Evolutionary conservation across 225 moss, liverwort and hornwort species (phyloP).

Genomic region (Sphagnum contortum): DNA sequence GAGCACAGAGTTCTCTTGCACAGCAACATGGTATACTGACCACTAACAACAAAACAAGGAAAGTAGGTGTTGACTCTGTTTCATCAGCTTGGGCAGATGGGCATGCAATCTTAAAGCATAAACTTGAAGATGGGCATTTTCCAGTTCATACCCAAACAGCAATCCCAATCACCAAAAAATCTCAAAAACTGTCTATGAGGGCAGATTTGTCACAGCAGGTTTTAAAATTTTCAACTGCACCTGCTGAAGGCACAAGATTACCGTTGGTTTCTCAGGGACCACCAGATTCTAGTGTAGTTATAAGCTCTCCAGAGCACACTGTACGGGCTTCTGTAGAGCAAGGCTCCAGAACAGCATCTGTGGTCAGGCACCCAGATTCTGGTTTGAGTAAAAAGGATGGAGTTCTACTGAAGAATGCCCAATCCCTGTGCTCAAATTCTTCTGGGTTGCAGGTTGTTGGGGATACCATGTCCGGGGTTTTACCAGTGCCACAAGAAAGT

Average conservation of each 20-base stretch:
- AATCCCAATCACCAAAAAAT: background rate
- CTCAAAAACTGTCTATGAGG: too few relatives aligned
- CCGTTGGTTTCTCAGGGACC: too few relatives aligned
- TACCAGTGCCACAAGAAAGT: constrained; percentile 1
- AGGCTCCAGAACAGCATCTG: background rate
- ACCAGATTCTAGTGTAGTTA: constrained; percentile 3
- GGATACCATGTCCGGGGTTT: constrained; percentile 4
- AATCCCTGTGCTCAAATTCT: background rate
- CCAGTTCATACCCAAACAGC: too few relatives aligned
- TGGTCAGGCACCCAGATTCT: background rate
- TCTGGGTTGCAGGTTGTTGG: constrained; percentile 6
- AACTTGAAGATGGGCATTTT: too few relatives aligned
- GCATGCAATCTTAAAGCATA: too few relatives aligned
- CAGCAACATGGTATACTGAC: background rate
- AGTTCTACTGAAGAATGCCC: too few relatives aligned
- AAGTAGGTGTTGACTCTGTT: too few relatives aligned
- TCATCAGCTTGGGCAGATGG: too few relatives aligned
- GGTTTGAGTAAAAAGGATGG: background rate
- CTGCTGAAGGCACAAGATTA: too few relatives aligned
- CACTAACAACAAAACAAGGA: background rate
- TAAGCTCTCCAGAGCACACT: background rate
- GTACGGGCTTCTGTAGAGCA: background rate
- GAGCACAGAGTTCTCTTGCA: background rate
- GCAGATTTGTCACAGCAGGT: too few relatives aligned
- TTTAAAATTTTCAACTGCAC: too few relatives aligned